phyloP scores from a whole-genome alignment of 768 basidiomycete species.

The Suillus subalutaceus region DNA sequence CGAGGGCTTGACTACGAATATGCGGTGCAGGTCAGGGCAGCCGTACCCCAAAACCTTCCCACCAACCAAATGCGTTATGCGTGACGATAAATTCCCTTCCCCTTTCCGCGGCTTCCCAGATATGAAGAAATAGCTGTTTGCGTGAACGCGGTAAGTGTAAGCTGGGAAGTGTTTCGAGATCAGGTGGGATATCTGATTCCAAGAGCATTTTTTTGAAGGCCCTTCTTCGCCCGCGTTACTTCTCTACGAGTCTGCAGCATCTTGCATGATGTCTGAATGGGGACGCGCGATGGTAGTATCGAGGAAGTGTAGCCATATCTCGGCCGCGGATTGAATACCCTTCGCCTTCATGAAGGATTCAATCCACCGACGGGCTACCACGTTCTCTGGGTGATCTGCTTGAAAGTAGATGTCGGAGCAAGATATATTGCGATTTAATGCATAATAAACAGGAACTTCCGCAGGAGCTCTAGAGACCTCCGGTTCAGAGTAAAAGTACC shows the following conservation, averaged over 20 bases:
- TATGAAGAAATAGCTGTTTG: constrained; percentile 17
- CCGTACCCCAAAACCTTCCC: constrained; percentile 37
- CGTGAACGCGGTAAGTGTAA: constrained; percentile 28
- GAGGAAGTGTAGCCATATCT: not conserved
- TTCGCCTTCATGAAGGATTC: not conserved
- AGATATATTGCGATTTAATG: not conserved
- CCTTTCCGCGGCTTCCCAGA: constrained; percentile 38
- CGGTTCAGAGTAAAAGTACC: not conserved
- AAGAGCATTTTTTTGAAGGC: not conserved
- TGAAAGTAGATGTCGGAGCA: not conserved
- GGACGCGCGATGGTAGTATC: not conserved
- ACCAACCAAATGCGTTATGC: constrained; percentile 35
- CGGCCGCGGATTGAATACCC: not conserved
- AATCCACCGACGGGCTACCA: not conserved
- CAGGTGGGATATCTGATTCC: constrained; percentile 6
- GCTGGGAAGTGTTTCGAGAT: constrained; percentile 24
- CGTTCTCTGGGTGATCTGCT: not conserved
- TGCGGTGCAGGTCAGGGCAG: constrained; percentile 25
- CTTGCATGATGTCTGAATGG: not conserved
- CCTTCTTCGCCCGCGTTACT: constrained; percentile 1
- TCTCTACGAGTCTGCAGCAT: not conserved
- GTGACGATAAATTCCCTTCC: constrained; percentile 39
- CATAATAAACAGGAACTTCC: not conserved
- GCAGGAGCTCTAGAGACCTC: not conserved
- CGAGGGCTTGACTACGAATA: constrained; percentile 41